These are phyloP conservation scores for Sclerotinia glacialis DNA, from an alignment of 2,329 filamentous ascomycete species.

Conservation along the genomic window DNA sequence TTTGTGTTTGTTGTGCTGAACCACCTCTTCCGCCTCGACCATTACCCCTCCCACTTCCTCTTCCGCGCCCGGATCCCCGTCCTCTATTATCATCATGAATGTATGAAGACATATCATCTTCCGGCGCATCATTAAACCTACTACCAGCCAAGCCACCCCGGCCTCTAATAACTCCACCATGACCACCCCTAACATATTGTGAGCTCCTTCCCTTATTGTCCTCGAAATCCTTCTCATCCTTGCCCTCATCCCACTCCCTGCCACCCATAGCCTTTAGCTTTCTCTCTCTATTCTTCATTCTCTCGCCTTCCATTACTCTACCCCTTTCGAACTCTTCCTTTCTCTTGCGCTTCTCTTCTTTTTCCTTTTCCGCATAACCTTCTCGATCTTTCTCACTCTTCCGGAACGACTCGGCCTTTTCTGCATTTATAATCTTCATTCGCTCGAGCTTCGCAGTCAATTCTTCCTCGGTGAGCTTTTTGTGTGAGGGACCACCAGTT, in stretches of 20 bases:
- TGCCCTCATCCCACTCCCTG: constrained; percentile 40
- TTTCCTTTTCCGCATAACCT: constrained; percentile 62
- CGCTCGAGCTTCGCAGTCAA: constrained; percentile 58
- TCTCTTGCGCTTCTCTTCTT: constrained; percentile 53
- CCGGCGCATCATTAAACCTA: constrained; percentile 25
- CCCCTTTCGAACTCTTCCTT: constrained; percentile 35
- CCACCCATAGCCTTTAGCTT: constrained; percentile 39
- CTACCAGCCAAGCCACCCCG: constrained; percentile 21
- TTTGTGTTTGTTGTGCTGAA: constrained; percentile 17
- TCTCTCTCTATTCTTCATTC: constrained; percentile 39
- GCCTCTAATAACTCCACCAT: constrained; percentile 33
- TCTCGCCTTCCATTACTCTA: constrained; percentile 39
- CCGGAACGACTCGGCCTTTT: constrained; percentile 58
- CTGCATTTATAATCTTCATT: constrained; percentile 60
- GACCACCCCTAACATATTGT: constrained; percentile 36
- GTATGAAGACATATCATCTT: constrained; percentile 14
- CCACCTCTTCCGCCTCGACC: constrained; percentile 28
- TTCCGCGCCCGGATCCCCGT: constrained; percentile 25
- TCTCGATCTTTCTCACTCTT: constrained; percentile 67
- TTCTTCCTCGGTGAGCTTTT: constrained; percentile 63
- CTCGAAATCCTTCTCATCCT: constrained; percentile 37
- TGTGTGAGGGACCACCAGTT: constrained; percentile 52
- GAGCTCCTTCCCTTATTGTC: constrained; percentile 34
- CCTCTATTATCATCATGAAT: constrained; percentile 28
- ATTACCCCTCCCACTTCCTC: constrained; percentile 13